Percentiles rank a stretch among this genome's conserved stretches.
phyloP scores from a whole-genome alignment of 257 asterid genomes.

The Solanum chilense region DNA sequence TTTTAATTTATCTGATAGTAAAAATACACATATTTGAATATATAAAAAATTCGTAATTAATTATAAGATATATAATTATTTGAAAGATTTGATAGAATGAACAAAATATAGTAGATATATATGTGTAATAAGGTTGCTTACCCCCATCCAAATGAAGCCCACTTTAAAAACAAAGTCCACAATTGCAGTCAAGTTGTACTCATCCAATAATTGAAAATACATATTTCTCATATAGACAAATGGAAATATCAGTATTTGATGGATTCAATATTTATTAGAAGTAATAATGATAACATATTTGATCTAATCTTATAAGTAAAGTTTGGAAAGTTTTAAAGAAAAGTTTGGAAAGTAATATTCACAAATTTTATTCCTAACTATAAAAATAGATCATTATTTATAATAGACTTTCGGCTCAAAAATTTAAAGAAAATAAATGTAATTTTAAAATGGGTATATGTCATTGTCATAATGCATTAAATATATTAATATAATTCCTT shows the following conservation, averaged over 20 bases:
- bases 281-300: no score
- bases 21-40: no score
- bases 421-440: not conserved
- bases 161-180: not conserved
- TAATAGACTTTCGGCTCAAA: not conserved
- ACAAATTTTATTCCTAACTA: fast-evolving
- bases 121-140: not conserved
- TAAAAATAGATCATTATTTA: not conserved
- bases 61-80: no score
- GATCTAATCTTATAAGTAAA: no score
- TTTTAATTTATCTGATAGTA: no score
- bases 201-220: not conserved
- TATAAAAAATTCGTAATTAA: no score
- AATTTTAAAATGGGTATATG: not conserved
- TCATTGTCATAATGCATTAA: not conserved
- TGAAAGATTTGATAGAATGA: no score
- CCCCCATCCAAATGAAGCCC: not conserved
- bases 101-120: no score
- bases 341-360: not conserved
- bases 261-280: no score
- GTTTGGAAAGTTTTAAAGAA: fast-evolving
- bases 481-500: not conserved
- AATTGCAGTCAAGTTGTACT: not conserved
- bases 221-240: not conserved
- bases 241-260: not conserved